These are phyloP conservation scores for Yamadazyma diddensiae DNA, from an alignment of 1,139 yeast genomes.

Conservation along the genomic window DNA sequence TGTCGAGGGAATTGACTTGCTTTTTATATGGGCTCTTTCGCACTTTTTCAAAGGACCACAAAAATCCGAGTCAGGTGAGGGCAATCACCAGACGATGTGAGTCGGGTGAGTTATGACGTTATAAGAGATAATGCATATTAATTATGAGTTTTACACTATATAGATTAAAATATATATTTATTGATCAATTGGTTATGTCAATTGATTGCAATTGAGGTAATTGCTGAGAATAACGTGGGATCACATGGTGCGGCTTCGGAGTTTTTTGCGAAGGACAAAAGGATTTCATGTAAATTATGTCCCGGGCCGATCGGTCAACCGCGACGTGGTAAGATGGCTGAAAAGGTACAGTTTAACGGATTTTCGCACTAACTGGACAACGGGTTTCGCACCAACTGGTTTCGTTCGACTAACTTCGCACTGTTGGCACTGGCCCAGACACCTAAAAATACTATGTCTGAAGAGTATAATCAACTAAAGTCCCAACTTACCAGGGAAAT, in stretches of 20 bases:
- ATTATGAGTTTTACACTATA: background rate
- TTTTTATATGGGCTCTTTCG: conserved; percentile 1
- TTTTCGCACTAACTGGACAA: too few species aligned
- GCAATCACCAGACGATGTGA: background rate
- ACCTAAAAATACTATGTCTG: conserved; percentile 15
- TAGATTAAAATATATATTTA: background rate
- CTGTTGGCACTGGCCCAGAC: too few species aligned
- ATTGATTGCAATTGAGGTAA: background rate
- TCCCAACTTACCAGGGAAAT: conserved; percentile 66
- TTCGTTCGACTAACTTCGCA: too few species aligned
- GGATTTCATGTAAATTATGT: background rate
- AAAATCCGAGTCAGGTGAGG: conserved; percentile 3
- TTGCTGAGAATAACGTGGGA: conserved; percentile 1
- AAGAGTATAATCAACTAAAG: conserved; percentile 67
- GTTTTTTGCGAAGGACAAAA: conserved; percentile 1
- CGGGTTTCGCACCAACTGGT: too few species aligned
- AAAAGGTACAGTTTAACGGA: too few species aligned
- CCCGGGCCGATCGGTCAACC: conserved; percentile 1
- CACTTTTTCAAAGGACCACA: conserved; percentile 4
- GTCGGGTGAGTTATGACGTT: too few species aligned
- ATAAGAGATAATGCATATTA: conserved; percentile 1
- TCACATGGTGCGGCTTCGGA: conserved; percentile 3
- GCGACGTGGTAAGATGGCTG: too few species aligned
- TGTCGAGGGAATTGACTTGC: conserved; percentile 1
- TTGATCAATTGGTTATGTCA: background rate